Base-by-base conservation (phyloP, 108 stramenopile genomes). In the Cyclostephanos tholiformis region DNA sequence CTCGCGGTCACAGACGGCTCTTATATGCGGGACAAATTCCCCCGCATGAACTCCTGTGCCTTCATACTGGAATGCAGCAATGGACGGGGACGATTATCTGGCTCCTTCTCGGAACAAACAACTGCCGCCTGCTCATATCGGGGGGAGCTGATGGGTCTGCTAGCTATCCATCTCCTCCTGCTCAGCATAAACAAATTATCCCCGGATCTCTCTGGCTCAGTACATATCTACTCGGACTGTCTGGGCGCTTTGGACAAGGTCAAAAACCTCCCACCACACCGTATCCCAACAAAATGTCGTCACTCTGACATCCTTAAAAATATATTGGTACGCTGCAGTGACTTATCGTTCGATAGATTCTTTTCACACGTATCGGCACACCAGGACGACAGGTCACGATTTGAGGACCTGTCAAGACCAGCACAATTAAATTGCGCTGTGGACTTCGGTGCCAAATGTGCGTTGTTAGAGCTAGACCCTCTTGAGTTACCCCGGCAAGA, bases 1-100 rank as follows among this genome's bases (percentile, higher is more conserved):
- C 23, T 73, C 0, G 63, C 50, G 20, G 72, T 64, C 1, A 57
- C 63, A 14, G 63, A 73, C 41, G 72, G 72, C 10, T 73, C 72
- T 3, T 65, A 64, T 53, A 65, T 73, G 51, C 50, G 6, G 6
- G 4, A 4, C 6, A 4, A 16, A 0, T 63, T n/a, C 52, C 22
- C 9, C 27, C 0, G 62, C 11, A 4, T 72, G 8, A 63, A 61
- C 48, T 72, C 71, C 4, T 44, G 46, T 50, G 60, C 61, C 13
- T 72, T 62, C 36, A 48, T 72, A 0, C 25, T 72, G 1, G 61
- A 72, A 46, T 72, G 71, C 49, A 35, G 48, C 71, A 48, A n/a
- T n/a, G n/a, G n/a, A n/a, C n/a, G n/a, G n/a, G n/a, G n/a, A n/a
- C n/a, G n/a, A n/a, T n/a, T n/a, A n/a, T n/a, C n/a, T n/a, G n/a